phyloP scores from a whole-genome alignment of 2,329 filamentous ascomycete genomes.

The Pseudogymnoascus sp. region DNA sequence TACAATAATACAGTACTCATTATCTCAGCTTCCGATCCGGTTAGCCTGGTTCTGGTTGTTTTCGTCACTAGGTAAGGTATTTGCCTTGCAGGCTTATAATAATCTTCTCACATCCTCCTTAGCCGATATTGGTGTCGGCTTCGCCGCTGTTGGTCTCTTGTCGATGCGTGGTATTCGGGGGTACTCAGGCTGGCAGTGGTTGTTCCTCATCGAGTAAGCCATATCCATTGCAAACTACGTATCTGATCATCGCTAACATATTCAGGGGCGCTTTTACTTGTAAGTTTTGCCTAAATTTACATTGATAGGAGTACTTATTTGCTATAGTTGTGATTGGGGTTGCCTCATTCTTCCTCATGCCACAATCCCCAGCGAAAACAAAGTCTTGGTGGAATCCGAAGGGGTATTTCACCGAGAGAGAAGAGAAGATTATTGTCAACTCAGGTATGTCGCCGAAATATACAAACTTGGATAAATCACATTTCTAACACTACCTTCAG shows the following conservation, averaged over 20 bases:
- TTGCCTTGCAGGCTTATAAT: background rate
- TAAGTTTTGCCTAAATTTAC: background rate
- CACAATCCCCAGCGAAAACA: constrained; percentile 16
- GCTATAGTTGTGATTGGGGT: constrained; percentile 14
- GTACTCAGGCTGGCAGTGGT: constrained; percentile 11
- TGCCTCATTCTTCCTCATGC: constrained; percentile 15
- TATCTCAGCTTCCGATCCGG: constrained; percentile 23
- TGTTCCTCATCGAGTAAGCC: background rate
- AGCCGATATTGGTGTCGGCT: constrained; percentile 13
- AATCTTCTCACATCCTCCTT: background rate
- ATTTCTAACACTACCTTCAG: constrained; percentile 26
- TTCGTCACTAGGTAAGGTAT: background rate
- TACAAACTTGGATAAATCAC: background rate
- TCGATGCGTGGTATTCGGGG: background rate
- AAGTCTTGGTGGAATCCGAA: constrained; percentile 49
- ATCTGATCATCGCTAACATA: background rate
- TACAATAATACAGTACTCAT: background rate
- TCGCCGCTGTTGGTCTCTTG: constrained; percentile 39
- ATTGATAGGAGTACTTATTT: background rate
- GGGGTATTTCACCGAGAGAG: constrained; percentile 53
- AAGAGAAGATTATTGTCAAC: constrained; percentile 62
- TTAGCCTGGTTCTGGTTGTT: background rate
- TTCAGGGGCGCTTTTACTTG: background rate
- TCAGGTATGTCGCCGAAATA: background rate
- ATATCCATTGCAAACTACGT: background rate